Base-by-base conservation (phyloP, 768 basidiomycete genomes). In the Russula earlei region DNA sequence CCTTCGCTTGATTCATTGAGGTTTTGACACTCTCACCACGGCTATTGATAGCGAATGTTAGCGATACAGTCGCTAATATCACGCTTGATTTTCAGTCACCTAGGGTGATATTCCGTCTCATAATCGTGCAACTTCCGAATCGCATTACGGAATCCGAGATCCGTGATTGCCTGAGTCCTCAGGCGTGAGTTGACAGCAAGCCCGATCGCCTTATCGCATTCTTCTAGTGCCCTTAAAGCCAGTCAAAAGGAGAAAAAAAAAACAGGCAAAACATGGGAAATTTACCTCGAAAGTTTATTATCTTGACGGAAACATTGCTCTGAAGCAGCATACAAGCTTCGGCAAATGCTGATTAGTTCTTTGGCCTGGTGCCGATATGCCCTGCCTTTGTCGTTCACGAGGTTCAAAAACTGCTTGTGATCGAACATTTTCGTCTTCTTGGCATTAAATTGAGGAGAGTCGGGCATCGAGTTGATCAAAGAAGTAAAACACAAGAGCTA, bases 301-400 rank as follows among this genome's bases (percentile, higher is more conserved):
- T 37, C 34, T 20, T 48, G 46, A 24, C 5, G 1, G 19, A 14
- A 4, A 33, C n/a, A 15, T 29, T 22, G 43, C 11, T 33, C 6
- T 12, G n/a, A n/a, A 2, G 11, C 49, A 0, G 27, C 7, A 40
- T 25, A 34, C 44, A 56, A 37, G 7, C 0, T 0, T 33, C 58
- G 53, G 36, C 54, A 59, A 12, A 40, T 24, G 7, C 17, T 42
- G 24, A 49, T 48, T 7, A 56, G 5, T 12, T 56, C 55, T 19
- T 29, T 38, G 2, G 55, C 48, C 10, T 12, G 41, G 31, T 36
- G 19, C 19, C 27, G 24, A 25, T 56, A 50, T 1, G 20, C 49
- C 27, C 27, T 22, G 36, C 49, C 55, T 24, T 0, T 0, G 10
- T 34, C 11, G n/a, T 15, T 34, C 33, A 34, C 24, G 25, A 25